Percentiles rank a stretch among this genome's conserved stretches.
These are phyloP conservation scores for Oryza nivara DNA, from an alignment of 176 grass and related monocot species.

Conservation along the genomic window DNA sequence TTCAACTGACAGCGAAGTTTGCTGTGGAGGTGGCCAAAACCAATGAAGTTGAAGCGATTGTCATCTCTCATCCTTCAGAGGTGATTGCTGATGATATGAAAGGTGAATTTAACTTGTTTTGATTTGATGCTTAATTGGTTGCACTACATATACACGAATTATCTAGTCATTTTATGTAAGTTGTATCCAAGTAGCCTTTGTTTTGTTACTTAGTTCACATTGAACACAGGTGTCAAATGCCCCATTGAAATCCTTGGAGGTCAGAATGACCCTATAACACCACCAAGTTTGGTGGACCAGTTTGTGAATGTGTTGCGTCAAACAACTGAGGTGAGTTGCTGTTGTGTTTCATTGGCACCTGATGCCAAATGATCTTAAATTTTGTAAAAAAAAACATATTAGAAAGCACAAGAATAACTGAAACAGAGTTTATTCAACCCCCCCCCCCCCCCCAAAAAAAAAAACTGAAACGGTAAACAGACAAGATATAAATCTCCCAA, in stretches of 20 bases:
- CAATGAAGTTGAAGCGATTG: neutral
- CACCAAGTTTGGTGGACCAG: slow-evolving; percentile 13
- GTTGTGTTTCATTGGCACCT: neutral
- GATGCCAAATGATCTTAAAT: neutral
- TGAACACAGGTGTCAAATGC: slow-evolving; percentile 20
- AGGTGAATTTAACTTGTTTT: neutral
- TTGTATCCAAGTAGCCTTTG: neutral
- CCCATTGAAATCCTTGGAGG: slow-evolving; percentile 45
- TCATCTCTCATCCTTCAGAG: neutral
- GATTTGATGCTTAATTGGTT: neutral
- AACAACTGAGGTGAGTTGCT: slow-evolving; percentile 12
- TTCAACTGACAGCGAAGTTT: slow-evolving; percentile 7
- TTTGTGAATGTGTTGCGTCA: neutral
- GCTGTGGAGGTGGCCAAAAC: slow-evolving; percentile 8
- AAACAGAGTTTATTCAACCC: neutral
- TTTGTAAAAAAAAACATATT: neutral
- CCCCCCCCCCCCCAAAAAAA: no score
- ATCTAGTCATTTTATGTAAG: neutral
- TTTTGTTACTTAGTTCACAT: neutral
- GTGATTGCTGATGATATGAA: slow-evolving; percentile 15
- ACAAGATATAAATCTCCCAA: no score
- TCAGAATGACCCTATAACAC: slow-evolving; percentile 25
- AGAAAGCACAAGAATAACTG: neutral
- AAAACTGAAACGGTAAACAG: no score
- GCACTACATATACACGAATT: neutral